phyloP scores from a whole-genome alignment of 176 grass and related monocot genomes.

The Puccinellia tenuiflora region DNA sequence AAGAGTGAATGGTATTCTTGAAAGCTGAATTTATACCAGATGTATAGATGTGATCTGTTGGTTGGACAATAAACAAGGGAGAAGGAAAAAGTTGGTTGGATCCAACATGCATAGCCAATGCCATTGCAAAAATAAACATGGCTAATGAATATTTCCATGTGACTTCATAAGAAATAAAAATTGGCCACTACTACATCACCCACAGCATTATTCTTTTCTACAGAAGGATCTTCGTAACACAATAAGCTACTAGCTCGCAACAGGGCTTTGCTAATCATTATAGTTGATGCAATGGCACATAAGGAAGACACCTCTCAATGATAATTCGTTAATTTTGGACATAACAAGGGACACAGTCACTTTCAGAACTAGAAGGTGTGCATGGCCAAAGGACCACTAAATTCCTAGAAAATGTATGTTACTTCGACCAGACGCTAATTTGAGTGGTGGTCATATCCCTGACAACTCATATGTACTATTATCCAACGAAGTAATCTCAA shows the following conservation, averaged over 20 bases:
- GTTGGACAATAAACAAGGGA: constrained; percentile 21
- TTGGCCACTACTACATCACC: constrained; percentile 13
- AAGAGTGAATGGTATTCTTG: constrained; percentile 15
- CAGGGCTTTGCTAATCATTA: background rate
- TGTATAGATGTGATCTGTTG: constrained; percentile 14
- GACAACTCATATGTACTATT: constrained; percentile 17
- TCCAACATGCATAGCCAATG: constrained; percentile 24
- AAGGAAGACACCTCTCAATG: background rate
- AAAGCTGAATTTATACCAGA: background rate
- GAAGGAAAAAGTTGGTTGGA: constrained; percentile 12
- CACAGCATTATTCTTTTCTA: constrained; percentile 16
- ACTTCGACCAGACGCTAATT: background rate
- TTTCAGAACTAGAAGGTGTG: constrained; percentile 8
- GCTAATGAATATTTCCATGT: constrained; percentile 48
- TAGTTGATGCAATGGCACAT: constrained; percentile 9
- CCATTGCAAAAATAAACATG: background rate
- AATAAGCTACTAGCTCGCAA: background rate
- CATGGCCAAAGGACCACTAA: constrained; percentile 8
- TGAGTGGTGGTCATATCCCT: background rate
- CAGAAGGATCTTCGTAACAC: background rate
- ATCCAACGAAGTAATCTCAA: background rate
- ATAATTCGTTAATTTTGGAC: background rate
- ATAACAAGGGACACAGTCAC: constrained; percentile 12
- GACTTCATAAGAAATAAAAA: constrained; percentile 15
- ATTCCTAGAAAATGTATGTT: background rate